A percentile compares a stretch with the other conserved stretches of the same genome.
These are phyloP conservation scores for Rhododendron ferrugineum DNA, from an alignment of 148 eudicot species.

Conservation along the genomic window DNA sequence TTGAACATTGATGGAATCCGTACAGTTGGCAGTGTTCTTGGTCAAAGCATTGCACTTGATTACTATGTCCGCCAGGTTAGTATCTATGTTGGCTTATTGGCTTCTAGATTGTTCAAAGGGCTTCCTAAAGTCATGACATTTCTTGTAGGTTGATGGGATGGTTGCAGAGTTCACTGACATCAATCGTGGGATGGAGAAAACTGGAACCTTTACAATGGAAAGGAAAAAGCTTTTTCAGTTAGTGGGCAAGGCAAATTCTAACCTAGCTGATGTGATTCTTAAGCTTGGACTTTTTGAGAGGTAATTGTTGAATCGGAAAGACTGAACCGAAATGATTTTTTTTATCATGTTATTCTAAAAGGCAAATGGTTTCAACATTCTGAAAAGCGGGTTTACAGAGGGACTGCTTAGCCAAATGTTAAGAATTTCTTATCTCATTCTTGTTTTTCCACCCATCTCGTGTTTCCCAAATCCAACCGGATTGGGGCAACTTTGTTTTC, in stretches of 20 bases:
- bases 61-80: constrained; percentile 93
- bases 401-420: background rate
- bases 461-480: background rate
- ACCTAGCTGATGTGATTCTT: constrained; percentile 92
- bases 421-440: background rate
- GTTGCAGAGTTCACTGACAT: constrained; percentile 97
- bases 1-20: constrained; percentile 90
- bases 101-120: background rate
- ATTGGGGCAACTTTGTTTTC: background rate
- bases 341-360: background rate
- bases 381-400: background rate
- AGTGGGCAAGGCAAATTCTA: constrained; percentile 95
- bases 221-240: constrained; percentile 90
- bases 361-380: background rate
- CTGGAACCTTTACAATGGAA: constrained; percentile 88
- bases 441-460: background rate
- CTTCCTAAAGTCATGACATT: constrained; percentile 3
- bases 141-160: constrained; percentile 85
- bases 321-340: background rate
- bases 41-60: constrained; percentile 98
- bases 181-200: constrained; percentile 94
- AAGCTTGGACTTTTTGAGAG: constrained; percentile 97
- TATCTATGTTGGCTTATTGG: constrained; percentile 9
- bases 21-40: constrained; percentile 93
- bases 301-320: constrained; percentile 23